These are phyloP conservation scores for Pseudonitzschia pungens DNA, from an alignment of 108 stramenopile genomes.

Conservation along the genomic window DNA sequence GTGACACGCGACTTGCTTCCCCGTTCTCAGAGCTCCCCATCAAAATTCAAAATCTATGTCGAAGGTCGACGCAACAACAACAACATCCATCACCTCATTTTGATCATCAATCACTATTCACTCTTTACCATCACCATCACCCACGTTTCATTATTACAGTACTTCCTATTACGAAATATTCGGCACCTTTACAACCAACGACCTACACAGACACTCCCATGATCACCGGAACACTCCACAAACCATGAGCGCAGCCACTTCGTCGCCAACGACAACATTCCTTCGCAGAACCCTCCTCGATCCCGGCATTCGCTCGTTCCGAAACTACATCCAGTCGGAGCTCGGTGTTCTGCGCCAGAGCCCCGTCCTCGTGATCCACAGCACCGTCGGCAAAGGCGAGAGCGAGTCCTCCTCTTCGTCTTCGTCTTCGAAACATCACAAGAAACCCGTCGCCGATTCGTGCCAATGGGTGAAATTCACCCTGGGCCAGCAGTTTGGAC, in stretches of 20 bases:
- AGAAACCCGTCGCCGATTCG: conserved; percentile 30
- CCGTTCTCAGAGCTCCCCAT: too few relatives aligned
- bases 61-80: too few relatives aligned
- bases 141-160: too few relatives aligned
- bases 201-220: neutral
- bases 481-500: conserved; percentile 30
- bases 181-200: too few relatives aligned
- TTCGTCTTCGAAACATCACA: neutral
- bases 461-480: conserved; percentile 30
- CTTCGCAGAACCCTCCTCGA: neutral
- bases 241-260: neutral
- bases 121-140: too few relatives aligned
- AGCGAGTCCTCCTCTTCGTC: neutral
- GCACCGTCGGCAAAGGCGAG: conserved; percentile 1
- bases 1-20: too few relatives aligned
- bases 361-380: conserved; percentile 28
- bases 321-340: conserved; percentile 1
- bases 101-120: too few relatives aligned
- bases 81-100: too few relatives aligned
- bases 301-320: conserved; percentile 6
- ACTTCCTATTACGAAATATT: too few relatives aligned
- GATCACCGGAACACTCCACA: neutral
- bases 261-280: neutral
- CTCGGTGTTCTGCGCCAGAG: conserved; percentile 14
- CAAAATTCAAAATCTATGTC: too few relatives aligned